Percentiles rank a stretch among this genome's conserved stretches.
Evolutionary conservation across 2,329 filamentous ascomycete species (phyloP).

Genomic region (Ploettnerulaceae sp.): DNA sequence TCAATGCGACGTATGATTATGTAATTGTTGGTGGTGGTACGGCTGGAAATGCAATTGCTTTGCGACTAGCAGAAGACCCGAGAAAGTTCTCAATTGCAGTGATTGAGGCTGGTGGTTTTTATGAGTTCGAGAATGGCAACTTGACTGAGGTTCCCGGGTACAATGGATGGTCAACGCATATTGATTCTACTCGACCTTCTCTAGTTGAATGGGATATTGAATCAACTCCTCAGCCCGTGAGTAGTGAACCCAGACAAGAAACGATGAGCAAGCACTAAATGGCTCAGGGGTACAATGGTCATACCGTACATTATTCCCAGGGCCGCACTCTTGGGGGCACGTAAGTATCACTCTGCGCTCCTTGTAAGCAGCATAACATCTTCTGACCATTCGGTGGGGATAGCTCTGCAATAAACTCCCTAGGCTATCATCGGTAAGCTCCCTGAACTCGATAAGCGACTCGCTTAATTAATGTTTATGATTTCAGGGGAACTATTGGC

Average conservation of each 20-base stretch:
- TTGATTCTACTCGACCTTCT: too few species aligned
- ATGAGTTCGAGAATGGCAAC: conserved; percentile 20
- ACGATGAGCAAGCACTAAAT: too few species aligned
- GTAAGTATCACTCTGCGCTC: background rate
- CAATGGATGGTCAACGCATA: too few species aligned
- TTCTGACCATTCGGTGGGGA: background rate
- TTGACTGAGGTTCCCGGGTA: conserved; percentile 5
- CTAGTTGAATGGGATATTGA: conserved; percentile 20
- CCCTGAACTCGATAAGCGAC: conserved; percentile 9
- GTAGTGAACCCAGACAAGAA: too few species aligned
- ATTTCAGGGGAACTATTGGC: background rate
- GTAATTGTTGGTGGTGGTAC: conserved; percentile 43
- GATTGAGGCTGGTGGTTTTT: conserved; percentile 38
- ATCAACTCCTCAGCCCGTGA: too few species aligned
- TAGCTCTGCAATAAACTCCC: background rate
- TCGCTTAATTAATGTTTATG: background rate
- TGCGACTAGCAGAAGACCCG: conserved; percentile 35
- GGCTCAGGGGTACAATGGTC: too few species aligned
- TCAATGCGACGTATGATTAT: conserved; percentile 36
- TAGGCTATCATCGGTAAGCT: background rate
- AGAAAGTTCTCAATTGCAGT: conserved; percentile 37
- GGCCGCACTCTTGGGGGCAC: background rate
- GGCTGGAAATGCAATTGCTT: conserved; percentile 41
- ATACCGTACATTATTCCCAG: background rate
- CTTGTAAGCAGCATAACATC: background rate